A percentile compares a stretch with the other conserved stretches of the same genome.
phyloP scores from a whole-genome alignment of 768 basidiomycete species.

The Pleurotus cornucopiae region DNA sequence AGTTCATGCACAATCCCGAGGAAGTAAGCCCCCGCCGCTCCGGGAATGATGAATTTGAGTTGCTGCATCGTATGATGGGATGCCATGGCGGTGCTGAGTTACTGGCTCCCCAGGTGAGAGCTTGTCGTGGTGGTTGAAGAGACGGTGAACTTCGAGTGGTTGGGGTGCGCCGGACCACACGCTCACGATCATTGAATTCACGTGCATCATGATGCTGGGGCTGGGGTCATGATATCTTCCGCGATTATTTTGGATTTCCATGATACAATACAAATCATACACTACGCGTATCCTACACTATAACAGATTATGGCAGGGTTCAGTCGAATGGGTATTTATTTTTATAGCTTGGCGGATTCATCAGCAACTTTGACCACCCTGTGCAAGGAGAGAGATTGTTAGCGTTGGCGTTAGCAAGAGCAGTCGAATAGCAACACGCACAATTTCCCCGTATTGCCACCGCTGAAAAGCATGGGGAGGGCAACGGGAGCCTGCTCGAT shows the following conservation, averaged over 20 bases:
- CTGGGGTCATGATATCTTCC: too few species aligned
- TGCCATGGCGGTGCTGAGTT: not conserved
- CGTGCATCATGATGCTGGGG: too few species aligned
- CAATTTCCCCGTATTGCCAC: slow-evolving; percentile 80
- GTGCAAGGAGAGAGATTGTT: not conserved
- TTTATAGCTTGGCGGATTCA: slow-evolving; percentile 34
- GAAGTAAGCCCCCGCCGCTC: slow-evolving; percentile 57
- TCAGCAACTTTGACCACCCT: slow-evolving; percentile 59
- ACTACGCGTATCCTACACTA: not conserved
- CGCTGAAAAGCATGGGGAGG: slow-evolving; percentile 68
- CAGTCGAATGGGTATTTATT: not conserved
- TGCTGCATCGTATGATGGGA: slow-evolving; percentile 56
- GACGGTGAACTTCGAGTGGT: too few species aligned
- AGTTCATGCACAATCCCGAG: slow-evolving; percentile 53
- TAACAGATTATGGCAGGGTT: not conserved
- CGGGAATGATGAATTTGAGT: slow-evolving; percentile 76
- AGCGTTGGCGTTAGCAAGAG: not conserved
- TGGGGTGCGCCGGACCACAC: too few species aligned
- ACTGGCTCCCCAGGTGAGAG: too few species aligned
- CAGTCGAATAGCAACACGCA: slow-evolving; percentile 20
- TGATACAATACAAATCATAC: not conserved
- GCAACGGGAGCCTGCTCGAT: slow-evolving; percentile 68
- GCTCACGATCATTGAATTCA: too few species aligned
- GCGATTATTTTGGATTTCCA: too few species aligned
- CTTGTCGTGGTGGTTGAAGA: too few species aligned